phyloP scores from a whole-genome alignment of 768 basidiomycete genomes.

The Lenzites betulinus region DNA sequence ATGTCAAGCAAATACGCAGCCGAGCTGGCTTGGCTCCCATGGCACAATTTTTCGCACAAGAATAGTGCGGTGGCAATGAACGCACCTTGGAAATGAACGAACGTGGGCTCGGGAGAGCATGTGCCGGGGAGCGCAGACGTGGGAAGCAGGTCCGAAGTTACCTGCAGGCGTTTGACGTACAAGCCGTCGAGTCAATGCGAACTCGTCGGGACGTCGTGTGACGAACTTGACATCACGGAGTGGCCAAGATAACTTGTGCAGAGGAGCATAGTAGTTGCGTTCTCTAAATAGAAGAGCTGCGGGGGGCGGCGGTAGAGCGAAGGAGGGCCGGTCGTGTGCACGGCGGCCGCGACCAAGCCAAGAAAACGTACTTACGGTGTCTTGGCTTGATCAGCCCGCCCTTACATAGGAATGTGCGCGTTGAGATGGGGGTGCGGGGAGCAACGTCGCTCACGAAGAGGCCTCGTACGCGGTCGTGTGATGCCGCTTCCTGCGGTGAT shows the following conservation, averaged over 20 bases:
- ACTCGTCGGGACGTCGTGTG: not conserved
- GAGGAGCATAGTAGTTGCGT: not conserved
- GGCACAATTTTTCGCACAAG: not conserved
- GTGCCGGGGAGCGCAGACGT: not conserved
- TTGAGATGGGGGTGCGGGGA: not conserved
- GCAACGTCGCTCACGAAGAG: not conserved
- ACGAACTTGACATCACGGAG: not conserved
- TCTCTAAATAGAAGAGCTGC: no score
- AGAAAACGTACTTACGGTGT: not conserved
- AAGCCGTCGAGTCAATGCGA: not conserved
- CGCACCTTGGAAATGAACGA: not conserved
- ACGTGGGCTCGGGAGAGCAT: constrained; percentile 1
- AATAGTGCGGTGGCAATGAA: not conserved
- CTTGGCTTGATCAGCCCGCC: not conserved
- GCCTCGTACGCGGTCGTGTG: not conserved
- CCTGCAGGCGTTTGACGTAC: not conserved
- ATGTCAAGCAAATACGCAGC: no score
- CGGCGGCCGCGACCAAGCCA: no score
- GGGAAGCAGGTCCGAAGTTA: not conserved
- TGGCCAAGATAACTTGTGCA: not conserved
- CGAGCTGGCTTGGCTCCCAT: not conserved
- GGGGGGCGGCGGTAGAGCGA: no score
- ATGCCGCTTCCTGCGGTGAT: not conserved
- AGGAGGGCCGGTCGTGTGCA: no score
- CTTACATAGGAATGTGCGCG: not conserved